Base-by-base conservation (phyloP, 805 yeast genomes). In the Candida lessepsii region DNA sequence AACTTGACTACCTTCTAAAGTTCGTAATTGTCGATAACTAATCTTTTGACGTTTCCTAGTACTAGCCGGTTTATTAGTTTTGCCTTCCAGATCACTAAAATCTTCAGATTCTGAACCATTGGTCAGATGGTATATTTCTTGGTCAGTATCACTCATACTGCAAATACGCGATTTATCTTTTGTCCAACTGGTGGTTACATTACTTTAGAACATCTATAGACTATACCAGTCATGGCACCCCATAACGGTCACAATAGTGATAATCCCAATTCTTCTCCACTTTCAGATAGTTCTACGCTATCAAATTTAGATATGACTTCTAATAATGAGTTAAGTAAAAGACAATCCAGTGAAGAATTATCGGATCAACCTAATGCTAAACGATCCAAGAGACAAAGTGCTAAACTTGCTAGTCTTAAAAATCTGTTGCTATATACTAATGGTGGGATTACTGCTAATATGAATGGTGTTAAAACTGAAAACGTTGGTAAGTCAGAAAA, bases 351-450 rank as follows among this genome's bases (percentile, higher is more conserved):
- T 18, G 33, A 29, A 29, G 33, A 29, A 17, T 29, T 18, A 18
- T 15, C 35, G 8, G 35, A 32, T 16, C 35, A 32, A 4, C 35
- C 35, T 3, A 32, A 9, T 15, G 8, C 35, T 21, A 32, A 32
- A 32, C 35, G 35, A 10, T 17, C 25, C 13, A 32, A 32, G 13
- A n/a, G 51, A 18, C 42, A 42, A 28, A 36, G 44, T 38, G 51
- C 51, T 10, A 35, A 45, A 29, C 15, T 42, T 7, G 51, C 48
- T 3, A 38, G 35, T 24, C 24, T 40, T 10, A 45, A 42, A 25
- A 47, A 27, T 19, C 45, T 27, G 20, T 19, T 42, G 35, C 17
- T 47, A 4, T 47, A 47, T 28, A 17, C 35, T 3, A 41, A 30
- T 20, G 40, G 34, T 17, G n/a, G n/a, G n/a, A n/a, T n/a, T n/a